A percentile compares a stretch with the other conserved stretches of the same genome.
Conservation (phyloP, 2,329 filamentous ascomycete species). For the Fusarium acutatum region DNA sequence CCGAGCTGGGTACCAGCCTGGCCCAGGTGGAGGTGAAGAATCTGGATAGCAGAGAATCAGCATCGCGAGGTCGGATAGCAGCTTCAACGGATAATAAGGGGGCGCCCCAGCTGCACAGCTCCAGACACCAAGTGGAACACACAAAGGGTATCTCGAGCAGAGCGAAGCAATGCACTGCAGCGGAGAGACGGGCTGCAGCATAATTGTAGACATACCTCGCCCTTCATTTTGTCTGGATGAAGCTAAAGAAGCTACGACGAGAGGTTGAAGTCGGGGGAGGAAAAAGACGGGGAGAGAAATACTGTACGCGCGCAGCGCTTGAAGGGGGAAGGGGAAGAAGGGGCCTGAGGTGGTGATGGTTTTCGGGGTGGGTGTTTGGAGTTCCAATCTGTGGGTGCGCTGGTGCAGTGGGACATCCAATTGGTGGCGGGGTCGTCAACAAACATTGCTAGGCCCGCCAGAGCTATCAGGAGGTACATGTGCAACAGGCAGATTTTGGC, state of each 20-base stretch:
- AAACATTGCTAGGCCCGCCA: slow-evolving; percentile 14
- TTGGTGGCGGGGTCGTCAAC: slow-evolving; percentile 42
- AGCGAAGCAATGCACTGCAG: neutral
- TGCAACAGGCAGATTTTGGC: slow-evolving; percentile 17
- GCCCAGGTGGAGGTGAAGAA: slow-evolving; percentile 71
- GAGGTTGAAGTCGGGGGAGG: slow-evolving; percentile 31
- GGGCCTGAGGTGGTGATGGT: slow-evolving; percentile 46
- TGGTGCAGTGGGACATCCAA: slow-evolving; percentile 32
- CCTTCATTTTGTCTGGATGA: slow-evolving; percentile 59
- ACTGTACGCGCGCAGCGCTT: slow-evolving; percentile 48
- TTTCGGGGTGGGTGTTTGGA: slow-evolving; percentile 46
- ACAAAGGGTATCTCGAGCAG: slow-evolving; percentile 11
- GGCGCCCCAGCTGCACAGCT: slow-evolving; percentile 10
- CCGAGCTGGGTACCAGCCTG: slow-evolving; percentile 79
- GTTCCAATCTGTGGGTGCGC: slow-evolving; percentile 39
- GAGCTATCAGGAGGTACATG: slow-evolving; percentile 12
- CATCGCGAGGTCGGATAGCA: slow-evolving; percentile 14
- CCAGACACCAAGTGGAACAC: slow-evolving; percentile 34
- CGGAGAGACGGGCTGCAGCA: neutral
- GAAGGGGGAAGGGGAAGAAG: slow-evolving; percentile 41
- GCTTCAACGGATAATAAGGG: slow-evolving; percentile 15
- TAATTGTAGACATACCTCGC: slow-evolving; percentile 57
- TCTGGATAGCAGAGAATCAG: slow-evolving; percentile 50
- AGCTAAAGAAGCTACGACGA: slow-evolving; percentile 33
- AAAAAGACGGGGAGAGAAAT: slow-evolving; percentile 38